Evolutionary conservation across 2,329 filamentous ascomycete species (phyloP), one percentile per base, ranked within the genome.

Genomic region (Alternaria gaisen): DNA sequence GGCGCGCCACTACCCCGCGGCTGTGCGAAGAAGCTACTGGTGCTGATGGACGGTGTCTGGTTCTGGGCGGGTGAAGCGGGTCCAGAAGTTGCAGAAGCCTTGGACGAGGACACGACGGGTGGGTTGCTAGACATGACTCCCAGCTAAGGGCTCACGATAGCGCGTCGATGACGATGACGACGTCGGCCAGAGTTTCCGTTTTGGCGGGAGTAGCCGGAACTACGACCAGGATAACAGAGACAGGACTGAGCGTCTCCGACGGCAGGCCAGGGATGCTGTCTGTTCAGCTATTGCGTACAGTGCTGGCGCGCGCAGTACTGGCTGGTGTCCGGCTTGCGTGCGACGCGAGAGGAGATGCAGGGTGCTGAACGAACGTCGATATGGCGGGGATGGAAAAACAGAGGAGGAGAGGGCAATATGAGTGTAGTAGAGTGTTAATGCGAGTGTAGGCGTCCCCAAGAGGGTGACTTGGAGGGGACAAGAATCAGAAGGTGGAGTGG

Each of bases 111-210:
- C 38, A 78, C 72, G 58, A 78, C 67, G 51, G 81, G 76, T 60
- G 77, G 79, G 72, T 81, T 82, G 64, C 79, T 81, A 65, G 80
- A 80, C 81, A 83, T 83, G 70, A 63, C 61, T 63, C 70, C 72
- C 66, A 70, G 65, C 65, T 63, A 71, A 69, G 69, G 66, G 67
- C 55, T 63, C 62, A 65, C 64, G 66, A 58, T 52, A 61, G 65
- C 62, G 62, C 68, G 70, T 36, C 46, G 40, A 28, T 40, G 40
- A 30, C 40, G 47, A 38, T 43, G 53, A 38, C 36, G 54, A 56
- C 26, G 44, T 14, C 32, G 32, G 12, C 26, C 38, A 16, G 46
- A 47, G 28, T 48, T 32, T 28, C 18, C 30, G 30, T n/a, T 41
- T 12, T 14, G 22, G 53, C 38, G 53, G 18, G 28, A 56, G 48